These are phyloP conservation scores for Termitomyces sp. DNA, from an alignment of 768 basidiomycete species.

Conservation along the genomic window DNA sequence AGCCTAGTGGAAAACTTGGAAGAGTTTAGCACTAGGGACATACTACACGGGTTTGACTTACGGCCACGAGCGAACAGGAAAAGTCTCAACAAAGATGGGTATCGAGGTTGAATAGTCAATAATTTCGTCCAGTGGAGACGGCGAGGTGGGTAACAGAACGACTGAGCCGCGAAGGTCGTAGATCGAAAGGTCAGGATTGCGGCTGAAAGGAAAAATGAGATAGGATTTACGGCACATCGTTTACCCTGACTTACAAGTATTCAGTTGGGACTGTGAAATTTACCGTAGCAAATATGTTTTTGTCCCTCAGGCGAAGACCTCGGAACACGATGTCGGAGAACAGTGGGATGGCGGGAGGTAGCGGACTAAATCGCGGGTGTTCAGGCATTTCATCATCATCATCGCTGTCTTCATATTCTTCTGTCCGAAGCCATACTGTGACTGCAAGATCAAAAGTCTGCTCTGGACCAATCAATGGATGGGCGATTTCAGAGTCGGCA, in stretches of 20 bases:
- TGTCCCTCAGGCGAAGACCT: constrained; percentile 22
- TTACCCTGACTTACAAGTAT: constrained; percentile 23
- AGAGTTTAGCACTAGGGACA: not conserved
- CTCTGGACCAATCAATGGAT: constrained; percentile 10
- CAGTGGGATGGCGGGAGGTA: constrained; percentile 1
- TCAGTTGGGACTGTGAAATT: constrained; percentile 24
- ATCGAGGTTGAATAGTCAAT: constrained; percentile 28
- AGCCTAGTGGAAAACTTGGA: constrained; percentile 21
- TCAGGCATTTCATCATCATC: not conserved
- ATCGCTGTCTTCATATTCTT: not conserved
- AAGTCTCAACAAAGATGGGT: constrained; percentile 21
- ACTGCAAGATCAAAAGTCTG: constrained; percentile 19
- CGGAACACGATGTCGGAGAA: constrained; percentile 27
- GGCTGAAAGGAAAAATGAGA: constrained; percentile 13
- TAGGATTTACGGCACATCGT: not conserved
- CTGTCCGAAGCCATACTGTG: constrained; percentile 15
- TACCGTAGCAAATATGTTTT: constrained; percentile 19
- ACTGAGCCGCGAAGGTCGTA: constrained; percentile 35
- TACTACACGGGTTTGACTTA: constrained; percentile 12
- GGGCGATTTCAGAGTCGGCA: constrained; percentile 3
- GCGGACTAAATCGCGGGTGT: not conserved
- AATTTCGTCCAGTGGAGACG: constrained; percentile 24
- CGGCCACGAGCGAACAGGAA: constrained; percentile 24
- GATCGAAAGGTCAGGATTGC: constrained; percentile 18
- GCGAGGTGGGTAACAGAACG: constrained; percentile 28